A percentile compares a stretch with the other conserved stretches of the same genome.
These are phyloP conservation scores for Pseudogymnoascus sp. DNA, from an alignment of 2,329 filamentous ascomycete species.

Conservation along the genomic window DNA sequence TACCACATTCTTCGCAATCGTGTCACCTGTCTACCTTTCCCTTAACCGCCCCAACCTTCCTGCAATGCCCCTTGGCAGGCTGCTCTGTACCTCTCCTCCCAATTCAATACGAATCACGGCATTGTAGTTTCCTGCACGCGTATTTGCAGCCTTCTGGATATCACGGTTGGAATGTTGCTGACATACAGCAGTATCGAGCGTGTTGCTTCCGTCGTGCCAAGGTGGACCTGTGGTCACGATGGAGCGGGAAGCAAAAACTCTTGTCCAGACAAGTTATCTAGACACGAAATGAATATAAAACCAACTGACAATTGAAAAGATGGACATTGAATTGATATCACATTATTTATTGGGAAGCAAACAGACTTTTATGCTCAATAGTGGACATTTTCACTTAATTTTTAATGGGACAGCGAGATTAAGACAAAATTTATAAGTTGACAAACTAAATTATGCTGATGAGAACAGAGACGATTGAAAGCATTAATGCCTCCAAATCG, in stretches of 20 bases:
- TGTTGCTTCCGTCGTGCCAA: background rate
- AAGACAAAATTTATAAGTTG: background rate
- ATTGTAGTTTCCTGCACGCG: constrained; percentile 6
- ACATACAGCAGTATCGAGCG: constrained; percentile 10
- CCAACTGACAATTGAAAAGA: background rate
- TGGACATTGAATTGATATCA: background rate
- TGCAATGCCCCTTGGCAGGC: background rate
- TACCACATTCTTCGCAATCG: background rate
- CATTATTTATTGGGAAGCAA: background rate
- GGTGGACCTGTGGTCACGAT: background rate
- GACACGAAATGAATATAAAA: background rate
- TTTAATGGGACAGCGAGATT: background rate
- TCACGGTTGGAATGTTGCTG: constrained; percentile 8
- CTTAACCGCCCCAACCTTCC: background rate
- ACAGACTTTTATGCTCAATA: background rate
- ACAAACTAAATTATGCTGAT: background rate
- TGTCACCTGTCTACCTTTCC: background rate
- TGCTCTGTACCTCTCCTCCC: constrained; percentile 5
- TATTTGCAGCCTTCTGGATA: background rate
- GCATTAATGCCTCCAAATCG: background rate
- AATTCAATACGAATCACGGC: constrained; percentile 6
- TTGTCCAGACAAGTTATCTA: background rate
- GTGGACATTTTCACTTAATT: background rate
- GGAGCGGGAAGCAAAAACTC: background rate
- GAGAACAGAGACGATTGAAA: background rate